These are phyloP conservation scores for Penicillium sp. DNA, from an alignment of 2,329 filamentous ascomycete genomes.

Conservation along the genomic window DNA sequence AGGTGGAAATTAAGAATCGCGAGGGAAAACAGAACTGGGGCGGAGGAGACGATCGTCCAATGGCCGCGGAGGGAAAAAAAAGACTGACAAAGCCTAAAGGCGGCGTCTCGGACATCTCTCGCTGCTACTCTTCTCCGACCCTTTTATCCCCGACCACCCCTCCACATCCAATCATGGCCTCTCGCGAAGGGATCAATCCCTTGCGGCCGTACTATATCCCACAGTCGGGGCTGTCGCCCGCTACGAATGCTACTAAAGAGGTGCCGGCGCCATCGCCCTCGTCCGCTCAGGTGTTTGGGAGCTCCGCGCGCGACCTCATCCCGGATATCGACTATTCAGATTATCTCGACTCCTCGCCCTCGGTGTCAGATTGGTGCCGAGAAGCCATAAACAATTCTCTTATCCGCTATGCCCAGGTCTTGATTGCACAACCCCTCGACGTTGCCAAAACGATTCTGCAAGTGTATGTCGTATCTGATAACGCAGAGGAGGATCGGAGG, in stretches of 20 bases:
- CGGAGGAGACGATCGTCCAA: conserved; percentile 20
- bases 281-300: conserved; percentile 54
- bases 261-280: conserved; percentile 40
- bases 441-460: conserved; percentile 94
- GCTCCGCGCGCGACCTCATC: conserved; percentile 78
- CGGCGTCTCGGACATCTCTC: conserved; percentile 18
- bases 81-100: conserved; percentile 23
- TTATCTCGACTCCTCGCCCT: conserved; percentile 77
- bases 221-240: conserved; percentile 60
- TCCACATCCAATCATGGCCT: conserved; percentile 38
- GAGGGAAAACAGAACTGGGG: conserved; percentile 11
- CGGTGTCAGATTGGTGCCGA: conserved; percentile 71
- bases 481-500: conserved; percentile 32
- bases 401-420: conserved; percentile 86
- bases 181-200: conserved; percentile 57
- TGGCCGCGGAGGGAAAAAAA: conserved; percentile 24
- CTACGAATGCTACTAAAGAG: conserved; percentile 34
- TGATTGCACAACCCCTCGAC: conserved; percentile 94
- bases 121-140: conserved; percentile 19
- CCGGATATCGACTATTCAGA: conserved; percentile 90
- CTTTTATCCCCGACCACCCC: conserved; percentile 12
- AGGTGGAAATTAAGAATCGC: conserved; percentile 23
- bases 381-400: conserved; percentile 79
- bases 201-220: conserved; percentile 63
- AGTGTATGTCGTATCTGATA: conserved; percentile 57